These are phyloP conservation scores for Phialophora verrucosa DNA, from an alignment of 2,329 filamentous ascomycete genomes.

Conservation along the genomic window DNA sequence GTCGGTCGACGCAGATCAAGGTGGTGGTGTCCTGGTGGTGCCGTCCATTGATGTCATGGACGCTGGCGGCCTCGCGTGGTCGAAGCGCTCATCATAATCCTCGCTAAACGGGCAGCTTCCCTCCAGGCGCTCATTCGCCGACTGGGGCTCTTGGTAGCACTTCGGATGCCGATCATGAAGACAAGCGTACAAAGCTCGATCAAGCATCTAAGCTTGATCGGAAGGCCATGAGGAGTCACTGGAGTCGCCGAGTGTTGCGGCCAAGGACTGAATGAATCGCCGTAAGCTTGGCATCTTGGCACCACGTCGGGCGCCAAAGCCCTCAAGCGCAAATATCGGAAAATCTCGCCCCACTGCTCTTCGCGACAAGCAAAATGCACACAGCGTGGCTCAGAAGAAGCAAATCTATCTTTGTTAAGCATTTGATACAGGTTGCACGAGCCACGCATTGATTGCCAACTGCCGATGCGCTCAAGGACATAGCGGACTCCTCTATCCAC, in stretches of 20 bases:
- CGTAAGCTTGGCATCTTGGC: background rate
- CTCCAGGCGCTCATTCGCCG: background rate
- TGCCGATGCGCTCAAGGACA: background rate
- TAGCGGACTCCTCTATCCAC: constrained; percentile 66
- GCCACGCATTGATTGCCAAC: background rate
- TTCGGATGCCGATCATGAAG: background rate
- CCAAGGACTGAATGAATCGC: background rate
- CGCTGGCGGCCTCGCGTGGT: background rate
- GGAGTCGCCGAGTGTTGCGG: too few relatives aligned
- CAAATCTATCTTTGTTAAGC: background rate
- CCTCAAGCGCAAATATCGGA: background rate
- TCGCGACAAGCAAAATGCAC: background rate
- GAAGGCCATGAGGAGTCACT: background rate
- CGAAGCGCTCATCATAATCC: background rate
- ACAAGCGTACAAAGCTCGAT: constrained; percentile 1
- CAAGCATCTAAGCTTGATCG: background rate
- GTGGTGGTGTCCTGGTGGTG: background rate
- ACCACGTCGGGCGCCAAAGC: background rate
- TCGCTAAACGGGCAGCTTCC: background rate
- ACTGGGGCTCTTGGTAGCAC: background rate
- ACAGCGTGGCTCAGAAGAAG: background rate
- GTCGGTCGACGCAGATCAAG: background rate
- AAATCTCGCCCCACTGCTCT: background rate
- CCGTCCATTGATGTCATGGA: background rate
- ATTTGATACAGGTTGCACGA: background rate